These are phyloP conservation scores for Wallacemonas collosoma DNA, from an alignment of 208 protist species.

Conservation along the genomic window DNA sequence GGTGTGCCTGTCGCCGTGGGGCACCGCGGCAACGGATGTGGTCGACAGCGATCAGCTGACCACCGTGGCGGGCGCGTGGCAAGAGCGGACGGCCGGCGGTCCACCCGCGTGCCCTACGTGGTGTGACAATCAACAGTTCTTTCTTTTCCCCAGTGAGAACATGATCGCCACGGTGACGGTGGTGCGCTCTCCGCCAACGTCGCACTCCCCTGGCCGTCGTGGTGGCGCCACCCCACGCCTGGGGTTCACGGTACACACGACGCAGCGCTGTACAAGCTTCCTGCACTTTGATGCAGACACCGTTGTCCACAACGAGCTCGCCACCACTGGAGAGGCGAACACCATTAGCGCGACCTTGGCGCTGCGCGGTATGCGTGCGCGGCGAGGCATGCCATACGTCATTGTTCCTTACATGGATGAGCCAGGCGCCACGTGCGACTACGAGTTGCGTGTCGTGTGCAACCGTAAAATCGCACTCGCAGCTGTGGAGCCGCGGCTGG, in stretches of 20 bases:
- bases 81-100: slow-evolving; percentile 44
- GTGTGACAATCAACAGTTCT: slow-evolving; percentile 89
- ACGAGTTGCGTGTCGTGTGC: slow-evolving; percentile 55
- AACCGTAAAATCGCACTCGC: slow-evolving; percentile 67
- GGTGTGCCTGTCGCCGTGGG: slow-evolving; percentile 18
- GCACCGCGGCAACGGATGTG: background rate
- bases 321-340: slow-evolving; percentile 11
- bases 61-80: slow-evolving; percentile 60
- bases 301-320: slow-evolving; percentile 42
- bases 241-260: slow-evolving; percentile 80
- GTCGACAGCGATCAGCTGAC: slow-evolving; percentile 6
- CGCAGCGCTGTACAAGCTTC: slow-evolving; percentile 58
- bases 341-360: slow-evolving; percentile 49
- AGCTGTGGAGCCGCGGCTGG: slow-evolving; percentile 59
- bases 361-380: slow-evolving; percentile 62
- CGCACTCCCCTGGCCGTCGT: background rate
- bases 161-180: slow-evolving; percentile 67
- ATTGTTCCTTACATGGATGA: slow-evolving; percentile 70
- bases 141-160: slow-evolving; percentile 72
- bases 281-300: slow-evolving; percentile 63
- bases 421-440: slow-evolving; percentile 28
- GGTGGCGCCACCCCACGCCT: slow-evolving; percentile 26
- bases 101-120: slow-evolving; percentile 55
- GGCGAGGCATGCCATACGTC: slow-evolving; percentile 86
- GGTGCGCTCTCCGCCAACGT: slow-evolving; percentile 15